Evolutionary conservation across 2,329 filamentous ascomycete genomes (phyloP).

Genomic region (Lasiodiplodia gonubiensis): DNA sequence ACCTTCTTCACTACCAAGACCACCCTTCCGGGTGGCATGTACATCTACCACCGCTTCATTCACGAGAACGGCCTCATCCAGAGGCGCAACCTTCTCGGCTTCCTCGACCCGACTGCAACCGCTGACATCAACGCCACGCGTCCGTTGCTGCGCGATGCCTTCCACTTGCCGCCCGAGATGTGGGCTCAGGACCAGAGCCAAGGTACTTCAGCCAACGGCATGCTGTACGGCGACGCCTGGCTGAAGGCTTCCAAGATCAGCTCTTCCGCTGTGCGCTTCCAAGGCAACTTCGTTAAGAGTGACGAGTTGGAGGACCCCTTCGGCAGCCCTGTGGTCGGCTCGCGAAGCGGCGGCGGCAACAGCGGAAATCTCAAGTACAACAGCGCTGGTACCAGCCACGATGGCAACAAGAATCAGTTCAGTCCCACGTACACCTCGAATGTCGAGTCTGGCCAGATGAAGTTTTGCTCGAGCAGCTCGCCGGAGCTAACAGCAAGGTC

Average conservation of each 20-base stretch:
- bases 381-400: neutral
- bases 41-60: neutral
- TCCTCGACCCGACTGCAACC: neutral
- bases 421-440: neutral
- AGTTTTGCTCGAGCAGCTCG: neutral
- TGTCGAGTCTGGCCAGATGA: neutral
- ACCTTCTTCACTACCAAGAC: constrained; percentile 8
- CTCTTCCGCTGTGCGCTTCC: neutral
- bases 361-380: neutral
- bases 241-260: neutral
- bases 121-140: neutral
- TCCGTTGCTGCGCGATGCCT: neutral
- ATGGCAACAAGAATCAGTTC: neutral
- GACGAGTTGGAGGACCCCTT: neutral
- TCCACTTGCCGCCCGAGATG: neutral
- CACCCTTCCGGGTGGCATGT: neutral
- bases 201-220: neutral
- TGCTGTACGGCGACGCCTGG: neutral
- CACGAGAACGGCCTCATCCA: neutral
- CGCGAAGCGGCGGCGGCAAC: neutral
- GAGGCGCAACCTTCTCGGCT: neutral
- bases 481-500: neutral
- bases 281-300: neutral
- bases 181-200: too few relatives aligned
- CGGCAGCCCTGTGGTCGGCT: neutral